Base-by-base conservation (phyloP, 768 basidiomycete species). In the Suillus spraguei region DNA sequence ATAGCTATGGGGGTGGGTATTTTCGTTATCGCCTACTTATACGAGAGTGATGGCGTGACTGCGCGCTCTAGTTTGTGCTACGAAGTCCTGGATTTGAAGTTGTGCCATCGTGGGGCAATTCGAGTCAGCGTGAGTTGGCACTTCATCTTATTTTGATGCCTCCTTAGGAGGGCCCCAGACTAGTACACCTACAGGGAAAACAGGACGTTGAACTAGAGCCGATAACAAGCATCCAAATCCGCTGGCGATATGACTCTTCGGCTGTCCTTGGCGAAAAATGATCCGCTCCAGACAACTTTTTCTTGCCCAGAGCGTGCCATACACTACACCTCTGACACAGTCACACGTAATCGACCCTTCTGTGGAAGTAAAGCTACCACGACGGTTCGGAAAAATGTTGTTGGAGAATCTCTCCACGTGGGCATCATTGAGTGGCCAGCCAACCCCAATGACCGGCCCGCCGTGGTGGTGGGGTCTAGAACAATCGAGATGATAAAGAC, bases 361-460 rank as follows among this genome's bases (percentile, higher is more conserved):
- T 63, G 65, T 32, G 70, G 71, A 7, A 36, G 13, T 4, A 58
- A 63, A 16, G 70, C 71, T 0, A 66, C 64, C 7, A 75, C 74
- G 3, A 70, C 73, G 28, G 28, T 68, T 1, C 67, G 73, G 24
- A 68, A 49, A 1, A 70, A 67, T 14, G 28, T 35, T 10, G 16
- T 54, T 0, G 75, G 73, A 2, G 69, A 74, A 14, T 42, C 65
- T 0, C 32, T 70, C 11, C 74, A 75, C 44, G 71, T 73, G 28
- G 74, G 74, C 22, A 39, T 72, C 44, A 72, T 75, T 58, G 74
- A 76, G 36, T 75, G 75, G 74, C 71, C 71, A 3, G 60, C 55
- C 5, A 65, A 56, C 3, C 28, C 20, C 0, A 39, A 54, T 10
- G 66, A 60, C 9, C 62, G 44, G 14, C 62, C 59, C 0, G 62